Conservation (phyloP, 23 red algal genomes). For the Gracilaria gracilis region DNA sequence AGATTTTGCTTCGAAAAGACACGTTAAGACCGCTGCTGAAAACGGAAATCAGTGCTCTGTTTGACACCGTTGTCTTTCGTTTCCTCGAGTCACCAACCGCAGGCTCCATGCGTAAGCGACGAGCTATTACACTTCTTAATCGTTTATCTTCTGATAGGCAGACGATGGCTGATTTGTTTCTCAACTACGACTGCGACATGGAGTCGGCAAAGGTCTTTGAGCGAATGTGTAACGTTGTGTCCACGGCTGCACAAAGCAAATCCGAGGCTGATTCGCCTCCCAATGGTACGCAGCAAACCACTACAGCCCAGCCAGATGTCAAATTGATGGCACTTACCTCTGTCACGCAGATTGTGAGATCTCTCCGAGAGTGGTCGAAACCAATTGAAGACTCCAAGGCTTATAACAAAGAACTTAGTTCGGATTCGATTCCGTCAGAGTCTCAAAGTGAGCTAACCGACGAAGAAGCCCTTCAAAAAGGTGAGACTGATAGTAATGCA, state of each 20-base stretch:
- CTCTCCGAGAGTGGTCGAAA: slow-evolving; percentile 72
- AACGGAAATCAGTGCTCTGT: slow-evolving; percentile 85
- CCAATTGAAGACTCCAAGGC: slow-evolving; percentile 53
- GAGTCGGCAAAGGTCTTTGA: slow-evolving; percentile 92
- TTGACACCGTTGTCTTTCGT: slow-evolving; percentile 95
- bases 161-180: slow-evolving; percentile 89
- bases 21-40: slow-evolving; percentile 86
- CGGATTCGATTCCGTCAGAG: slow-evolving; percentile 11
- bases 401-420: slow-evolving; percentile 21
- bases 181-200: slow-evolving; percentile 99
- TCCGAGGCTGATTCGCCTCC: slow-evolving; percentile 1
- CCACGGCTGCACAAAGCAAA: slow-evolving; percentile 58
- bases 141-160: slow-evolving; percentile 78
- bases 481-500: background rate
- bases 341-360: slow-evolving; percentile 59
- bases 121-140: slow-evolving; percentile 68
- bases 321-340: slow-evolving; percentile 50
- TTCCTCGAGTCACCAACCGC: slow-evolving; percentile 89
- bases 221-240: slow-evolving; percentile 78
- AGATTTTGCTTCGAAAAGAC: slow-evolving; percentile 83
- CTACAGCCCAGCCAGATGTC: slow-evolving; percentile 31
- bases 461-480: slow-evolving; percentile 8
- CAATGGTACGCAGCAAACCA: slow-evolving; percentile 43
- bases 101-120: slow-evolving; percentile 56
- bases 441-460: slow-evolving; percentile 6